Percentiles rank a stretch among this genome's conserved stretches.
These are phyloP conservation scores for Cucumis melo DNA, from an alignment of 306 rosid species.

Conservation along the genomic window DNA sequence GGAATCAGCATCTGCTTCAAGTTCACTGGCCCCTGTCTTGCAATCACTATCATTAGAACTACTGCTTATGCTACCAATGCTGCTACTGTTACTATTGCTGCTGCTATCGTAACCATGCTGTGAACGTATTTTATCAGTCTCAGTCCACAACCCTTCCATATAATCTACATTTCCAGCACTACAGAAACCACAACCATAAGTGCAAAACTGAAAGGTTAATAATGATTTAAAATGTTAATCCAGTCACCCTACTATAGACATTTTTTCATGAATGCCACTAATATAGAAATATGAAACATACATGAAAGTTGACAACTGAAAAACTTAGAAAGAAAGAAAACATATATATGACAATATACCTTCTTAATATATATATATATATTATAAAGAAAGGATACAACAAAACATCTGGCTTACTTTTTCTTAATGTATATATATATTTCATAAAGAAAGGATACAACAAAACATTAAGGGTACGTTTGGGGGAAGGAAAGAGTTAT, in stretches of 20 bases:
- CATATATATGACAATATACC: not conserved
- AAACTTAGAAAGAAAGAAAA: not conserved
- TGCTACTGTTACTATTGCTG: constrained; percentile 90
- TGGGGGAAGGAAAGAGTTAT: no score
- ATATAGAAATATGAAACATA: not conserved
- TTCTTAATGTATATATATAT: no score
- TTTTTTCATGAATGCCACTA: not conserved
- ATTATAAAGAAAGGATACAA: no score
- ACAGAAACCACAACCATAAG: constrained; percentile 26
- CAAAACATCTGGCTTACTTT: not conserved
- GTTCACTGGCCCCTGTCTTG: constrained; percentile 71
- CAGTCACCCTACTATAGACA: not conserved
- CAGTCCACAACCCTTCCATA: constrained; percentile 52
- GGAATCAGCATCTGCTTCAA: constrained; percentile 98
- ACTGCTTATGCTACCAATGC: constrained; percentile 84
- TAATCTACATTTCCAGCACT: constrained; percentile 70
- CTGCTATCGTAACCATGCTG: constrained; percentile 81
- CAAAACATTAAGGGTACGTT: not conserved
- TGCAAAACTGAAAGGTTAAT: constrained; percentile 2
- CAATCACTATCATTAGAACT: constrained; percentile 82
- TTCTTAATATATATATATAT: not conserved
- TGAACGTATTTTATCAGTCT: constrained; percentile 40
- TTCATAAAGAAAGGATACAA: no score
- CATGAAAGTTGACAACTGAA: not conserved
- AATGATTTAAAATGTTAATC: not conserved